Conservation (phyloP, 371 early-diverging fungal genomes). For the Basidiobolus meristosporus region DNA sequence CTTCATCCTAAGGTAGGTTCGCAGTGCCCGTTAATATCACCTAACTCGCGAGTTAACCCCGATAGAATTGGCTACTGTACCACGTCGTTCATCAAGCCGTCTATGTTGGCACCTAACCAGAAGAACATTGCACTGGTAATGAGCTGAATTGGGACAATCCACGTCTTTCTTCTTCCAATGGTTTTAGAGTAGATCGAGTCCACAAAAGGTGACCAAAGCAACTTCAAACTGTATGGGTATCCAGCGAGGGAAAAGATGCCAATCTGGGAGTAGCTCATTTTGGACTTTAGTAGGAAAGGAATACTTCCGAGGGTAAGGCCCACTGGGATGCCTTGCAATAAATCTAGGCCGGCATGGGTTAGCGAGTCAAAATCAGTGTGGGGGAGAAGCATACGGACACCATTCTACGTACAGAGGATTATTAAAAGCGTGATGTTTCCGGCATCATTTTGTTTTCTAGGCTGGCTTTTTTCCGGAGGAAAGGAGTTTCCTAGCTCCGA, state of each 20-base stretch:
- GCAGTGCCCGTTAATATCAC: no score
- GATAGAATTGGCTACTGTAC: background rate
- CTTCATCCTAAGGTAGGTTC: constrained; percentile 24
- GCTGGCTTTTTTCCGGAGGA: no score
- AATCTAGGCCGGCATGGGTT: constrained; percentile 31
- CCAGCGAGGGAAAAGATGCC: constrained; percentile 82
- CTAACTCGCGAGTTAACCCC: background rate
- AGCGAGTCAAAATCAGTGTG: background rate
- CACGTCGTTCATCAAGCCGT: constrained; percentile 35
- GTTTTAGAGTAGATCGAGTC: constrained; percentile 64
- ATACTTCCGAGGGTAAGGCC: constrained; percentile 83
- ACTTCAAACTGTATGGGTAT: constrained; percentile 84
- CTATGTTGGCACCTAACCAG: constrained; percentile 57
- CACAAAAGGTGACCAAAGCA: constrained; percentile 93
- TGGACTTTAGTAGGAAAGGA: constrained; percentile 81
- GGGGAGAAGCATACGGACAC: background rate
- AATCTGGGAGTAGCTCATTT: constrained; percentile 75
- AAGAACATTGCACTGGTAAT: constrained; percentile 53
- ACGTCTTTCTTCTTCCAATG: constrained; percentile 84
- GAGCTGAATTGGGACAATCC: constrained; percentile 95
- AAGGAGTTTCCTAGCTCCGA: no score
- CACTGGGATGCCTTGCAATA: constrained; percentile 87
- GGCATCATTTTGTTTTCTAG: no score
- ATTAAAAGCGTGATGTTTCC: constrained; percentile 45
- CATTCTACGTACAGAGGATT: constrained; percentile 31